Percentiles rank a stretch among this genome's conserved stretches.
Conservation (phyloP, 1,284 basidiomycete genomes). For the Moesziomyces antarcticus region DNA sequence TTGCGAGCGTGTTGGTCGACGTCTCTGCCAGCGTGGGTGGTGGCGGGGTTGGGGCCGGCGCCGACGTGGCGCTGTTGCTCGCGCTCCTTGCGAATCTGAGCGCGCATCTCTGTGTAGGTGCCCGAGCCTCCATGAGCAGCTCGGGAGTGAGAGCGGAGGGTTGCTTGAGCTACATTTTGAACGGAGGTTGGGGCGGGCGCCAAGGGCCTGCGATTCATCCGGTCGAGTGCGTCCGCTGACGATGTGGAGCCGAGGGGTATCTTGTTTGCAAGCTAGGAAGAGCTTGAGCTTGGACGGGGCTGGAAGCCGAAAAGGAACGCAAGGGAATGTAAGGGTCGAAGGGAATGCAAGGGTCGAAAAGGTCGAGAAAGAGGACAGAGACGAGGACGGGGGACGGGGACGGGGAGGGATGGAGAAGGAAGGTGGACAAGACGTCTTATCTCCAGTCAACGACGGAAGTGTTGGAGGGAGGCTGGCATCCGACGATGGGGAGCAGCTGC, state of each 20-base stretch:
- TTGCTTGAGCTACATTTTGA: conserved; percentile 31
- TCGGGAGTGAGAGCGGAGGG: conserved; percentile 29
- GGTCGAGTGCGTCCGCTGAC: too few relatives aligned
- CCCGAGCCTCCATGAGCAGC: conserved; percentile 45
- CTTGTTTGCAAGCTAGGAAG: conserved; percentile 2
- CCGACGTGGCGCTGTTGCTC: conserved; percentile 15
- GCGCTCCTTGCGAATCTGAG: conserved; percentile 46
- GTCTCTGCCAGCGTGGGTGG: conserved; percentile 1
- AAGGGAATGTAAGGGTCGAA: too few relatives aligned
- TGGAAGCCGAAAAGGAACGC: too few relatives aligned
- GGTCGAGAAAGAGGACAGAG: too few relatives aligned
- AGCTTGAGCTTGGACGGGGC: conserved; percentile 13
- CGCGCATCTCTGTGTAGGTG: conserved; percentile 52
- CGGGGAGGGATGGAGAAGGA: background rate
- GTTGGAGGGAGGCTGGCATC: background rate
- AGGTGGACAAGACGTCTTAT: background rate
- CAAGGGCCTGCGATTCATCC: conserved; percentile 35
- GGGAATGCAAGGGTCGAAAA: too few relatives aligned
- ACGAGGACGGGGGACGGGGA: conserved; percentile 1
- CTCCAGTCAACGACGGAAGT: conserved; percentile 3
- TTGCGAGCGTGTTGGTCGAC: conserved; percentile 10
- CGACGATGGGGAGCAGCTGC: background rate
- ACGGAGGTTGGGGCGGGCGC: conserved; percentile 28
- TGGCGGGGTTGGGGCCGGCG: background rate
- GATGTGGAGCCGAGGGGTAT: conserved; percentile 2